Conservation (phyloP, 2,329 filamentous ascomycete species). For the Teratosphaeriaceae sp. region DNA sequence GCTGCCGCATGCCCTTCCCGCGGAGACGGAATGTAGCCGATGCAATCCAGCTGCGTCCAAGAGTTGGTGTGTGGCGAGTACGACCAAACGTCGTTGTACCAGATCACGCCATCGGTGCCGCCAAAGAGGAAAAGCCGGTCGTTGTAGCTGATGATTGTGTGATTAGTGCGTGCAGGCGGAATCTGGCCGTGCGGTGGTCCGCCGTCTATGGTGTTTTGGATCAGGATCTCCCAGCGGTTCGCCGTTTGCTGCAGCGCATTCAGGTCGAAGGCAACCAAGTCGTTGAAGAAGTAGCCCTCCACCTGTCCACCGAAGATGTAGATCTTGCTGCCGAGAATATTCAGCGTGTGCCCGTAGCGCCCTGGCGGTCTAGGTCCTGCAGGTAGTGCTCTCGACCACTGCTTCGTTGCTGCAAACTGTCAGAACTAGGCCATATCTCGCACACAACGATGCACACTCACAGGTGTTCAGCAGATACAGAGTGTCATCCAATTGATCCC, state of each 20-base stretch:
- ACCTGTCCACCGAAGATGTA: conserved; percentile 98
- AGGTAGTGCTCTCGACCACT: conserved; percentile 93
- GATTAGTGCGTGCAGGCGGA: conserved; percentile 88
- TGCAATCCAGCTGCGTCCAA: conserved; percentile 89
- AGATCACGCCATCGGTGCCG: conserved; percentile 88
- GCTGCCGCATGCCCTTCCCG: conserved; percentile 92
- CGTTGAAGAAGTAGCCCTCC: conserved; percentile 97
- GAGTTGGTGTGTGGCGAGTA: conserved; percentile 78
- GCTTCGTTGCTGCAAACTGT: conserved; percentile 70
- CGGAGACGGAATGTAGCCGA: conserved; percentile 91
- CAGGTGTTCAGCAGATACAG: conserved; percentile 96
- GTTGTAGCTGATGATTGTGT: conserved; percentile 83
- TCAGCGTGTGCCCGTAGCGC: conserved; percentile 91
- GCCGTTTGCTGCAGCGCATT: conserved; percentile 87
- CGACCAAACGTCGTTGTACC: conserved; percentile 99
- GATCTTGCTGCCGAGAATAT: conserved; percentile 93
- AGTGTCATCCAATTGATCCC: conserved; percentile 87
- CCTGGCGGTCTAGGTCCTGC: conserved; percentile 79
- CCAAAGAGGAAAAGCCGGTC: conserved; percentile 97
- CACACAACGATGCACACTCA: conserved; percentile 54
- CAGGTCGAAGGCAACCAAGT: conserved; percentile 88
- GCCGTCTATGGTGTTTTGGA: conserved; percentile 62
- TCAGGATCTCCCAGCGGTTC: conserved; percentile 92
- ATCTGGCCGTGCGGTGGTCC: conserved; percentile 57
- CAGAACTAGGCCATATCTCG: too few relatives aligned